These are phyloP conservation scores for Pestalotiopsis sp. DNA, from an alignment of 2,329 filamentous ascomycete species.

Conservation along the genomic window DNA sequence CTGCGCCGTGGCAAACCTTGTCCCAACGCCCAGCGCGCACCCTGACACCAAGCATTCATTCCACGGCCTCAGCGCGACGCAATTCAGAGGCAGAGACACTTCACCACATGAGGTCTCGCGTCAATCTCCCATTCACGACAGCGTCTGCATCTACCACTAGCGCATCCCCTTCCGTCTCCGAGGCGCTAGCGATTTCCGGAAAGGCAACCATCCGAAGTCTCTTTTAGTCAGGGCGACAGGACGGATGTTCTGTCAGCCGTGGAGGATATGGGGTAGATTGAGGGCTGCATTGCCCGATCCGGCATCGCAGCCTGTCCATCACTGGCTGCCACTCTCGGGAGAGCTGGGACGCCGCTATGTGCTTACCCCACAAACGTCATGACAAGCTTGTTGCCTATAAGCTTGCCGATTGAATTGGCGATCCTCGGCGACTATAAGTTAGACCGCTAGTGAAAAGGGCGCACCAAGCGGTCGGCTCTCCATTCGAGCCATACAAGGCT, in stretches of 20 bases:
- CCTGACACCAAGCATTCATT: background rate
- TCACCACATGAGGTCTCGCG: background rate
- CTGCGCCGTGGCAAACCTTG: background rate
- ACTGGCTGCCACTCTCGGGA: background rate
- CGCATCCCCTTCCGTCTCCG: background rate
- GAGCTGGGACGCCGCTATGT: background rate
- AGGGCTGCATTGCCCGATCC: background rate
- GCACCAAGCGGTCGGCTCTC: background rate
- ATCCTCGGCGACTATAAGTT: background rate
- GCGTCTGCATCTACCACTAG: background rate
- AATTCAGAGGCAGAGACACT: background rate
- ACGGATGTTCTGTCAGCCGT: conserved; percentile 4
- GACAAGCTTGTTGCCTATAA: background rate
- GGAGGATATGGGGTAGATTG: background rate
- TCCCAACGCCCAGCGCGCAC: background rate
- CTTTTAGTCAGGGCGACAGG: background rate
- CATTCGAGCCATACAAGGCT: too few relatives aligned
- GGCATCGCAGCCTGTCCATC: background rate
- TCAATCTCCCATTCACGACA: background rate
- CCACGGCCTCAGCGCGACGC: background rate
- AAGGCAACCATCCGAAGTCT: background rate
- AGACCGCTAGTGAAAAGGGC: background rate
- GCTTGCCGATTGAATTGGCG: background rate
- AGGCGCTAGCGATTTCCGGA: conserved; percentile 4
- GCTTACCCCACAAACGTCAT: conserved; percentile 2